These are phyloP conservation scores for Tulasnella sp. DNA, from an alignment of 768 basidiomycete species.

Conservation along the genomic window DNA sequence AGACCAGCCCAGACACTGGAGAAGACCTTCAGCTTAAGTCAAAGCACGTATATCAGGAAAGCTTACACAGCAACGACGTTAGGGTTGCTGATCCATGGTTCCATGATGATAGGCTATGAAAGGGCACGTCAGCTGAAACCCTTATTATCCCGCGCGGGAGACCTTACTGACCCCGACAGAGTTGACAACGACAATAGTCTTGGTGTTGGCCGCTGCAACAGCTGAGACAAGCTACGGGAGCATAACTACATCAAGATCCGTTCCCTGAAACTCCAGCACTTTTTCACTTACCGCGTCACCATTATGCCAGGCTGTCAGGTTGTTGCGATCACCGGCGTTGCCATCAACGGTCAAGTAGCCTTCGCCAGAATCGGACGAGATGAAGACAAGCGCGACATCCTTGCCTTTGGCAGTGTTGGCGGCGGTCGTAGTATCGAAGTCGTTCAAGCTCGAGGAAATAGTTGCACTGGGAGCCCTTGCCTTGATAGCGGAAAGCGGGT, in stretches of 20 bases:
- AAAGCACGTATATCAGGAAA: neutral
- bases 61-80: slow-evolving; percentile 45
- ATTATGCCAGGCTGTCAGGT: slow-evolving; percentile 26
- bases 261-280: slow-evolving; percentile 11
- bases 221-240: slow-evolving; percentile 29
- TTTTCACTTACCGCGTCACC: slow-evolving; percentile 26
- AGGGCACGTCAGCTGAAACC: neutral
- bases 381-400: slow-evolving; percentile 38
- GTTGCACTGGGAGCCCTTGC: slow-evolving; percentile 29
- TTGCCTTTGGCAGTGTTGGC: slow-evolving; percentile 34
- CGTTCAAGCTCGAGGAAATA: slow-evolving; percentile 37
- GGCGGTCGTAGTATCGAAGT: slow-evolving; percentile 39
- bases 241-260: neutral
- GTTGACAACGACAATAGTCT: slow-evolving; percentile 73
- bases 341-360: slow-evolving; percentile 11
- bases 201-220: slow-evolving; percentile 56
- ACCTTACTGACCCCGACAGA: slow-evolving; percentile 42
- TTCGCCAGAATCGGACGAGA: slow-evolving; percentile 29
- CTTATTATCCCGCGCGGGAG: no score
- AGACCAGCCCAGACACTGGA: slow-evolving; percentile 40
- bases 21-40: slow-evolving; percentile 22
- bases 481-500: slow-evolving; percentile 34
- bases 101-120: slow-evolving; percentile 39
- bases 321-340: slow-evolving; percentile 30
- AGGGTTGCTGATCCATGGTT: slow-evolving; percentile 63